These are phyloP conservation scores for Zelonia costaricensis DNA, from an alignment of 208 protist species.

Conservation along the genomic window DNA sequence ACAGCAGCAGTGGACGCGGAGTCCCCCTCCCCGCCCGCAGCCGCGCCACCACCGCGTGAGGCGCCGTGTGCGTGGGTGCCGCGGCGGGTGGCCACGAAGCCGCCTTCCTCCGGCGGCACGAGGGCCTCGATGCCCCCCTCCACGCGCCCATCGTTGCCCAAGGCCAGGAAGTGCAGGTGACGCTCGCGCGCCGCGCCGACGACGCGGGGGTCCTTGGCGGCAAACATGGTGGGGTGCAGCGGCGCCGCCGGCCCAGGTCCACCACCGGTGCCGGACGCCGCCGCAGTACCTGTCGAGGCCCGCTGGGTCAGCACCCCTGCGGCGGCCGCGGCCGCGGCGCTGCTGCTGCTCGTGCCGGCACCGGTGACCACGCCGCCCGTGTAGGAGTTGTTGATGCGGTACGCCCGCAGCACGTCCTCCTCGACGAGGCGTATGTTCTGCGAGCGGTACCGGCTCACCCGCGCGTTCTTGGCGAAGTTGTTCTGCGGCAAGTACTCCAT, in stretches of 20 bases:
- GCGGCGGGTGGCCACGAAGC: constrained; percentile 21
- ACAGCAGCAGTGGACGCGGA: constrained; percentile 5
- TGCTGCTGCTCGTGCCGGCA: background rate
- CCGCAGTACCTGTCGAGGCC: background rate
- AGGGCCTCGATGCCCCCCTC: constrained; percentile 44
- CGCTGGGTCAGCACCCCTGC: too few species aligned
- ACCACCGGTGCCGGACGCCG: background rate
- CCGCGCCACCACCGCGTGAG: background rate
- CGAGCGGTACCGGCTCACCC: constrained; percentile 58
- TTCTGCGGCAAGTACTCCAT: constrained; percentile 55
- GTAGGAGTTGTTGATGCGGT: constrained; percentile 20
- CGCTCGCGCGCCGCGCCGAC: constrained; percentile 35
- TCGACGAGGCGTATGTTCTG: constrained; percentile 75
- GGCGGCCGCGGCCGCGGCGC: too few species aligned
- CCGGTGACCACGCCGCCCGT: background rate
- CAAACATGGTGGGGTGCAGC: constrained; percentile 14
- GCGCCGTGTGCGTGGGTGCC: too few species aligned
- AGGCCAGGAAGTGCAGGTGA: constrained; percentile 57
- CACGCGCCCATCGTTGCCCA: constrained; percentile 68
- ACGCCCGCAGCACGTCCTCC: constrained; percentile 63
- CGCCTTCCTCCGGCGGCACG: constrained; percentile 67
- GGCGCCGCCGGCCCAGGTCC: background rate
- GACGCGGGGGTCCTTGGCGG: constrained; percentile 9
- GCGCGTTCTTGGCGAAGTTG: constrained; percentile 24
- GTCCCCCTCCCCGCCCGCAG: background rate